Conservation (phyloP, 768 basidiomycete species). For the Sarcodon sp. region DNA sequence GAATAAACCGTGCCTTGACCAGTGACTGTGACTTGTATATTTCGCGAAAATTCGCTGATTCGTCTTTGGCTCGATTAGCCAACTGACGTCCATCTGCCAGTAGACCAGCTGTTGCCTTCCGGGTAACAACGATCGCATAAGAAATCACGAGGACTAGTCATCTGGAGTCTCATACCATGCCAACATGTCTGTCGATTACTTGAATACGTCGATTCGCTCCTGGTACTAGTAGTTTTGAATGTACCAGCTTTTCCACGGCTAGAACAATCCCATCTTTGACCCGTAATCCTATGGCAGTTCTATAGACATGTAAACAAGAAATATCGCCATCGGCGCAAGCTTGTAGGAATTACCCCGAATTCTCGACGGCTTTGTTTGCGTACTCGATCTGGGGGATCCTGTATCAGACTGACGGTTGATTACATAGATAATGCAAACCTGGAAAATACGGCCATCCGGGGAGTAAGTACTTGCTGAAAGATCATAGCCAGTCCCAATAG, state of each 20-base stretch:
- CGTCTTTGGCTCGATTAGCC: conserved; percentile 73
- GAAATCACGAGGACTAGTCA: background rate
- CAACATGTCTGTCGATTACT: conserved; percentile 87
- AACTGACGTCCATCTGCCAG: conserved; percentile 89
- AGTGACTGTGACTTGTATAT: conserved; percentile 62
- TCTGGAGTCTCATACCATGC: conserved; percentile 45
- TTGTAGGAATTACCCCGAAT: conserved; percentile 63
- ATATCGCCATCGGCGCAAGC: background rate
- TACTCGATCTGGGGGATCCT: conserved; percentile 73
- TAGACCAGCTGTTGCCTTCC: conserved; percentile 83
- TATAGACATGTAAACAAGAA: conserved; percentile 16
- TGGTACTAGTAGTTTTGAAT: conserved; percentile 91
- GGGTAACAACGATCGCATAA: background rate
- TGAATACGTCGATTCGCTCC: conserved; percentile 90
- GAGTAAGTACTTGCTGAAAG: conserved; percentile 89
- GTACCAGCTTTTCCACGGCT: conserved; percentile 96
- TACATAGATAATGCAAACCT: conserved; percentile 34
- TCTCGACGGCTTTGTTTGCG: conserved; percentile 97
- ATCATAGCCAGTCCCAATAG: conserved; percentile 98
- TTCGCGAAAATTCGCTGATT: conserved; percentile 64
- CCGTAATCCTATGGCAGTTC: conserved; percentile 92
- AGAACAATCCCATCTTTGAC: conserved; percentile 91
- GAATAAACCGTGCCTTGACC: conserved; percentile 47
- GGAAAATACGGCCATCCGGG: conserved; percentile 97
- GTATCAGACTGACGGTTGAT: background rate